Evolutionary conservation across 169 alveolate genomes (phyloP).

Genomic region (Eimeria maxima): DNA sequence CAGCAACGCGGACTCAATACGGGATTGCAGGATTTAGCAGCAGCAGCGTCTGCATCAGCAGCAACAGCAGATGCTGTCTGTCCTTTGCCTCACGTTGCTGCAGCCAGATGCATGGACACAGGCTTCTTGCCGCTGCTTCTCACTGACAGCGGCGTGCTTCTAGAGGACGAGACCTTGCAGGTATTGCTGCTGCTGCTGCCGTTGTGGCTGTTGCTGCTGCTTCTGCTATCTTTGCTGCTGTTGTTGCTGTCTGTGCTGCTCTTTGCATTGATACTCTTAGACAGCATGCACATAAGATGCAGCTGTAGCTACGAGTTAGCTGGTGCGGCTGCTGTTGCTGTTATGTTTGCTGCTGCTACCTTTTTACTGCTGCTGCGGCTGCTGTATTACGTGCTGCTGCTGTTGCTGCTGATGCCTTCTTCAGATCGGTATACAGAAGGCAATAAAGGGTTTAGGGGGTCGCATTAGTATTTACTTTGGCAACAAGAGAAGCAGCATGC

Average conservation of each 20-base stretch:
- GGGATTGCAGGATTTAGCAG: background rate
- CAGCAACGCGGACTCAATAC: constrained; percentile 30
- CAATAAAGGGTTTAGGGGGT: constrained; percentile 51
- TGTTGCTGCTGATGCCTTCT: background rate
- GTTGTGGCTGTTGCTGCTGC: background rate
- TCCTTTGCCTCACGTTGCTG: constrained; percentile 56
- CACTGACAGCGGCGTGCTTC: constrained; percentile 70
- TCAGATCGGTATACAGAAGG: constrained; percentile 67
- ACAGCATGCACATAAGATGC: background rate
- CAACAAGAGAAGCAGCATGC: constrained; percentile 79
- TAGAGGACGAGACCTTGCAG: constrained; percentile 80
- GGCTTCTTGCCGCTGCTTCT: constrained; percentile 68
- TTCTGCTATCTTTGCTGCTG: background rate
- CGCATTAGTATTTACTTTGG: constrained; percentile 73
- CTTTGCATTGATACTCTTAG: background rate
- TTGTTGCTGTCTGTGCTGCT: background rate
- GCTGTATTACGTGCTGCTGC: background rate
- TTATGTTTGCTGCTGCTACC: background rate
- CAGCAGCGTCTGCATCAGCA: constrained; percentile 19
- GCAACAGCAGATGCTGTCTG: background rate
- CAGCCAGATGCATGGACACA: constrained; percentile 50
- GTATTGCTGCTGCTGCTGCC: constrained; percentile 55
- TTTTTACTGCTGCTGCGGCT: constrained; percentile 16
- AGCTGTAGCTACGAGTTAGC: background rate
- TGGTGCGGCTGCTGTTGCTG: background rate